phyloP scores from a whole-genome alignment of 106 monocot species.

The Dioscorea alata region DNA sequence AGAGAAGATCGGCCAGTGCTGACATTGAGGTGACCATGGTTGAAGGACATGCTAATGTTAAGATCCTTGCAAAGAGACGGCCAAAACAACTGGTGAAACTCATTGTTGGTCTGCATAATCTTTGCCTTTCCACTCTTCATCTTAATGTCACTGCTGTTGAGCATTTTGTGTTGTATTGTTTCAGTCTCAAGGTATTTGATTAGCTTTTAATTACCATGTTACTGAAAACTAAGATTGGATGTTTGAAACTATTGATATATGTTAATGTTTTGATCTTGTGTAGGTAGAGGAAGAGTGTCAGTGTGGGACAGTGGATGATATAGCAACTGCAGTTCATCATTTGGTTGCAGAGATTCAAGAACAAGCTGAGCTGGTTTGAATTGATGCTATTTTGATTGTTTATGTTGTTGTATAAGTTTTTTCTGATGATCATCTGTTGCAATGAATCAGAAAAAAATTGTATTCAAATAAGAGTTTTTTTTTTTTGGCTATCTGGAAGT shows the following conservation, averaged over 20 bases:
- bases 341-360: conserved; percentile 40
- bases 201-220: not conserved
- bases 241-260: not conserved
- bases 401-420: too few relatives aligned
- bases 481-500: too few relatives aligned
- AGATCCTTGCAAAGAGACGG: conserved; percentile 39
- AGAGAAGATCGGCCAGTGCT: conserved; percentile 20
- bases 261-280: not conserved
- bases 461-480: too few relatives aligned
- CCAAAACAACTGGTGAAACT: conserved; percentile 69
- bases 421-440: too few relatives aligned
- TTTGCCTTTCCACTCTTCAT: conserved; percentile 61
- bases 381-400: not conserved
- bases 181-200: conserved; percentile 74
- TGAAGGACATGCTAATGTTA: conserved; percentile 82
- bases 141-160: conserved; percentile 66
- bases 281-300: conserved; percentile 79
- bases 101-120: conserved; percentile 48
- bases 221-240: not conserved
- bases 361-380: conserved; percentile 15
- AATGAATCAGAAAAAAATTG: too few relatives aligned
- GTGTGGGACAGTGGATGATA: conserved; percentile 52
- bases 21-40: conserved; percentile 84
- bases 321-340: conserved; percentile 48
- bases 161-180: conserved; percentile 59